Percentiles rank a stretch among this genome's conserved stretches.
Conservation (phyloP, 2,329 filamentous ascomycete genomes). For the Neonectria magnoliae region DNA sequence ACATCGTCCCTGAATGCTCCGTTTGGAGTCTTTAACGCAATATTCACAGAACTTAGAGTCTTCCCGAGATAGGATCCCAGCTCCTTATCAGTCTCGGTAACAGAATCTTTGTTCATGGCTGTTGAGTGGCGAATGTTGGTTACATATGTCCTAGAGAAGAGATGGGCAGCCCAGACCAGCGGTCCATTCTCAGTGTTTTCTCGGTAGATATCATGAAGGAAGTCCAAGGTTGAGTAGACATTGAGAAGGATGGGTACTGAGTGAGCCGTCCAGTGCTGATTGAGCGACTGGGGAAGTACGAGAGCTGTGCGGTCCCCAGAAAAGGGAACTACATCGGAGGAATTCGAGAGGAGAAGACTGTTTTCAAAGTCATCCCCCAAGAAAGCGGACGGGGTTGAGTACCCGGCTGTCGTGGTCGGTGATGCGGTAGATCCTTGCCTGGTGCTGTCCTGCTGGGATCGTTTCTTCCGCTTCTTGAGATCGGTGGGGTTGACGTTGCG, state of each 20-base stretch:
- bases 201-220: slow-evolving; percentile 46
- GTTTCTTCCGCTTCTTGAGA: slow-evolving; percentile 47
- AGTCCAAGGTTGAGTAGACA: slow-evolving; percentile 49
- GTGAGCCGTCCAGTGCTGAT: slow-evolving; percentile 51
- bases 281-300: slow-evolving; percentile 37
- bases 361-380: slow-evolving; percentile 20
- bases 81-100: slow-evolving; percentile 44
- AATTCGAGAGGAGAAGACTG: slow-evolving; percentile 13
- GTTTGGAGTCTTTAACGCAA: slow-evolving; percentile 46
- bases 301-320: slow-evolving; percentile 6
- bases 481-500: slow-evolving; percentile 46
- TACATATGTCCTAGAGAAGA: slow-evolving; percentile 53
- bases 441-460: slow-evolving; percentile 23
- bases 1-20: slow-evolving; percentile 48
- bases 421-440: slow-evolving; percentile 13
- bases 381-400: slow-evolving; percentile 22
- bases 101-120: slow-evolving; percentile 39
- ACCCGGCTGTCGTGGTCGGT: slow-evolving; percentile 18
- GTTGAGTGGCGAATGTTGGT: slow-evolving; percentile 50
- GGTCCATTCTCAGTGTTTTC: slow-evolving; percentile 44
- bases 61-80: slow-evolving; percentile 50
- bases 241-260: slow-evolving; percentile 53
- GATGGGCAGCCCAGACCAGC: slow-evolving; percentile 52
- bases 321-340: slow-evolving; percentile 24
- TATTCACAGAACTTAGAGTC: slow-evolving; percentile 50